A percentile compares a stretch with the other conserved stretches of the same genome.
Conservation (phyloP, 176 grass and related monocot species). For the Zea mays region DNA sequence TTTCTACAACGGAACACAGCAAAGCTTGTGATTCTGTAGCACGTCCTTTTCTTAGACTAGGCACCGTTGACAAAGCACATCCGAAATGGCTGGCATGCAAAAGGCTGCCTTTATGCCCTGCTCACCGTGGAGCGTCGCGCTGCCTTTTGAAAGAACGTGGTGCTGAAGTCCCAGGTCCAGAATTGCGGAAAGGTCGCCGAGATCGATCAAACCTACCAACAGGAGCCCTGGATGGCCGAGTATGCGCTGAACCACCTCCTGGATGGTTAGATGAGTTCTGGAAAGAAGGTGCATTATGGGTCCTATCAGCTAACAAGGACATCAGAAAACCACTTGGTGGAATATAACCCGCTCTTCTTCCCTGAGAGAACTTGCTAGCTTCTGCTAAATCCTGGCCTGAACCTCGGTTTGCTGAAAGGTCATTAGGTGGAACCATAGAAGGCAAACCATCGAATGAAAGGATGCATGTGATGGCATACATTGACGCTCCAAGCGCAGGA, state of each 20-base stretch:
- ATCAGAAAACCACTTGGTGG: conserved; percentile 54
- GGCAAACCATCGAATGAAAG: conserved; percentile 81
- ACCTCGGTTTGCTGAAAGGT: neutral
- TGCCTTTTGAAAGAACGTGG: conserved; percentile 70
- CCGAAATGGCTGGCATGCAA: neutral
- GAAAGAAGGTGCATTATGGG: neutral
- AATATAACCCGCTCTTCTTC: conserved; percentile 49
- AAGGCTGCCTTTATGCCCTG: neutral
- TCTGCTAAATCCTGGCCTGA: conserved; percentile 24
- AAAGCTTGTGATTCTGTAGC: neutral
- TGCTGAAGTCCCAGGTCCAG: conserved; percentile 37
- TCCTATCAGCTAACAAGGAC: conserved; percentile 56
- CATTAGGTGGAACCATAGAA: conserved; percentile 41
- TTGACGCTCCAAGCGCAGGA: conserved; percentile 67
- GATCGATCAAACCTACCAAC: conserved; percentile 35
- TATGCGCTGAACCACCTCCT: conserved; percentile 16
- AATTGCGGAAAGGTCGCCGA: conserved; percentile 22
- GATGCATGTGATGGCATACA: conserved; percentile 74
- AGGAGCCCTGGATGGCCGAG: conserved; percentile 18
- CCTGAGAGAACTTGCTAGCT: conserved; percentile 30
- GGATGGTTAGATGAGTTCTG: conserved; percentile 17
- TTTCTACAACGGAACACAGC: conserved; percentile 4
- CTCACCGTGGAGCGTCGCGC: conserved; percentile 28
- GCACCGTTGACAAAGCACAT: neutral
- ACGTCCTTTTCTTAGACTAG: neutral